Conservation (phyloP, 1,284 basidiomycete genomes). For the Entoloma clypeatum region DNA sequence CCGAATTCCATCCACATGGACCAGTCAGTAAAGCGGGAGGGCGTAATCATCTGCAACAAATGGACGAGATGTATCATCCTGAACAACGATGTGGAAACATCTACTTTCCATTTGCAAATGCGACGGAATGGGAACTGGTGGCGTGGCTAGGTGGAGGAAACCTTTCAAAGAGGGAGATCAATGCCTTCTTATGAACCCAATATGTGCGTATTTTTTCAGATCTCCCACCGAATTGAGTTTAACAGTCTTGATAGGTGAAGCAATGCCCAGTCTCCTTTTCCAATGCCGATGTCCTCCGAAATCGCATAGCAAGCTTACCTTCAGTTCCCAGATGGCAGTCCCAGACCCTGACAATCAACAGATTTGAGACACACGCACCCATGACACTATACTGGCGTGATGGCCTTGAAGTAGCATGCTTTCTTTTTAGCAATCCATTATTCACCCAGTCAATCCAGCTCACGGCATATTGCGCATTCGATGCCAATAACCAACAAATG, state of each 20-base stretch:
- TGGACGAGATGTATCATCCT: too few species aligned
- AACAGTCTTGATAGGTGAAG: neutral
- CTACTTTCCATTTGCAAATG: conserved; percentile 1
- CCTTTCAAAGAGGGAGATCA: neutral
- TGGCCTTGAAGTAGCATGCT: conserved; percentile 1
- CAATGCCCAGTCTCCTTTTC: neutral
- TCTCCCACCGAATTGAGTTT: conserved; percentile 1
- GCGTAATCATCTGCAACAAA: too few species aligned
- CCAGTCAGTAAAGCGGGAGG: too few species aligned
- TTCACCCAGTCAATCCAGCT: conserved; percentile 1
- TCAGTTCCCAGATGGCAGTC: neutral
- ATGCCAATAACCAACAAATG: neutral
- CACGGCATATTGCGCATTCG: neutral
- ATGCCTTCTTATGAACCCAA: neutral
- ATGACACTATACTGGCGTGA: conserved; percentile 1
- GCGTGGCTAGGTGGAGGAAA: neutral
- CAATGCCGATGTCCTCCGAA: conserved; percentile 15
- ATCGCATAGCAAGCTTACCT: conserved; percentile 10
- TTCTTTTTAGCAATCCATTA: neutral
- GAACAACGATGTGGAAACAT: too few species aligned
- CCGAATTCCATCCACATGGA: too few species aligned
- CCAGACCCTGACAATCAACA: neutral
- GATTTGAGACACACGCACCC: conserved; percentile 1
- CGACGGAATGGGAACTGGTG: conserved; percentile 1
- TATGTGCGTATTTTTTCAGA: neutral